Evolutionary conservation across 306 rosid species (phyloP).

Genomic region (Vigna reflexopilosa): DNA sequence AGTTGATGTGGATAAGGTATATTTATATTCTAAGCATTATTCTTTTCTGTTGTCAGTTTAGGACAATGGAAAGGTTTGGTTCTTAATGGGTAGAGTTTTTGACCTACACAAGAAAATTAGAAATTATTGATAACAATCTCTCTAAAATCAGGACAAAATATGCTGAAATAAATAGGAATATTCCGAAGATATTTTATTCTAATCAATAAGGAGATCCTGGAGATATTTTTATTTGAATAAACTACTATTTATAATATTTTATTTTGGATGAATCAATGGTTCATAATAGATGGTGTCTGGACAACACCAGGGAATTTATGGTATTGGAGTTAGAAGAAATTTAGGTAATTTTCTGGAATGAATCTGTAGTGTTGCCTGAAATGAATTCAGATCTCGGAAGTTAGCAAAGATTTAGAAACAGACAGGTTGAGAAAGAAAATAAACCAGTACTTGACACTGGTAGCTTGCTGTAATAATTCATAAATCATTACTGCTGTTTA

Average conservation of each 20-base stretch:
- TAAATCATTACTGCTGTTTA: neutral
- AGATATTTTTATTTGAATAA: too few species aligned
- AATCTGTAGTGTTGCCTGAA: conserved; percentile 18
- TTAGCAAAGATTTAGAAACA: conserved; percentile 14
- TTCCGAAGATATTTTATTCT: too few species aligned
- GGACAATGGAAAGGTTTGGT: neutral
- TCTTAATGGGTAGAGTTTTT: conserved; percentile 13
- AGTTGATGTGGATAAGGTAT: conserved; percentile 95
- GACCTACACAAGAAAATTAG: too few species aligned
- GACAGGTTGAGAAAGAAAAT: conserved; percentile 9
- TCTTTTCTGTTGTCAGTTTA: conserved; percentile 14
- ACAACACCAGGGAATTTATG: conserved; percentile 7
- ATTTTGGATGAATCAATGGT: conserved; percentile 27
- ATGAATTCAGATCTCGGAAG: conserved; percentile 13
- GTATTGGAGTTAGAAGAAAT: conserved; percentile 9
- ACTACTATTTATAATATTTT: neutral
- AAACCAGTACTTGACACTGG: neutral
- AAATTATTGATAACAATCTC: too few species aligned
- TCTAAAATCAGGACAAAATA: too few species aligned
- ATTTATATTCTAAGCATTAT: conserved; percentile 31
- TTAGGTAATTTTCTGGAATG: neutral
- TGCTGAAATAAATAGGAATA: too few species aligned
- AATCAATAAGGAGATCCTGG: too few species aligned
- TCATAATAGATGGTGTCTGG: conserved; percentile 10
- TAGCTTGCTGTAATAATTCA: neutral